Evolutionary conservation across 1,139 yeast species (phyloP), one percentile per base, ranked within the genome.

Genomic region (Suhomyces bribrorum): DNA sequence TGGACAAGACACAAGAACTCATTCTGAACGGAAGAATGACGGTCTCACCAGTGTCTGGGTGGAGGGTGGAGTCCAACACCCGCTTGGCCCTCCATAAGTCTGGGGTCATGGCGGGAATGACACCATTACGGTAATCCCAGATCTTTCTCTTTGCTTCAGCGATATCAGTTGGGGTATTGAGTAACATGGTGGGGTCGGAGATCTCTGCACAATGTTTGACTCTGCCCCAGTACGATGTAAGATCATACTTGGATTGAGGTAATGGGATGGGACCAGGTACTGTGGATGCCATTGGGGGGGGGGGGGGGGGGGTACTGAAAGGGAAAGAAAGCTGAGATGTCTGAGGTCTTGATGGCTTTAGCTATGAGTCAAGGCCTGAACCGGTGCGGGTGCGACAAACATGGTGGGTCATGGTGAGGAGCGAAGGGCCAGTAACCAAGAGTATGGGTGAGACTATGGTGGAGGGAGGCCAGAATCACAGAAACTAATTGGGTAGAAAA

Each of bases 21-120:
- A 92, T 92, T 63, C 98, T 79, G 66, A 92, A 92, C 3, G 98
- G 98, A 41, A 92, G 71, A 28, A 87, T 58, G 7, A 92, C 97
- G 3, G 95, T 85, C 54, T 87, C 92, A 1, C 97, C 97, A 3
- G 95, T 92, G 59, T 92, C 98, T 29, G 97, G 97, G 59, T 90
- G 97, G 32, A 88, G 77, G 0, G 96, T 81, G 1, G 96, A 86
- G 61, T 89, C 97, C 53, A 90, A 72, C 16, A 86, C 72, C 61
- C 79, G 81, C 65, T 92, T 92, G 9, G 96, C 95, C 38, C 78
- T 70, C 98, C 98, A 92, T 39, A 92, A 73, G 40, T 82, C 87
- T 2, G 95, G 90, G 2, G 85, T 80, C 79, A 89, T 81, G 28
- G 69, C 60, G 1, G 73, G 64, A 31, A 72, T 58, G 17, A 75